Evolutionary conservation across 2,329 filamentous ascomycete species (phyloP), one percentile per base, ranked within the genome.

Genomic region (Fonsecaea monophora): DNA sequence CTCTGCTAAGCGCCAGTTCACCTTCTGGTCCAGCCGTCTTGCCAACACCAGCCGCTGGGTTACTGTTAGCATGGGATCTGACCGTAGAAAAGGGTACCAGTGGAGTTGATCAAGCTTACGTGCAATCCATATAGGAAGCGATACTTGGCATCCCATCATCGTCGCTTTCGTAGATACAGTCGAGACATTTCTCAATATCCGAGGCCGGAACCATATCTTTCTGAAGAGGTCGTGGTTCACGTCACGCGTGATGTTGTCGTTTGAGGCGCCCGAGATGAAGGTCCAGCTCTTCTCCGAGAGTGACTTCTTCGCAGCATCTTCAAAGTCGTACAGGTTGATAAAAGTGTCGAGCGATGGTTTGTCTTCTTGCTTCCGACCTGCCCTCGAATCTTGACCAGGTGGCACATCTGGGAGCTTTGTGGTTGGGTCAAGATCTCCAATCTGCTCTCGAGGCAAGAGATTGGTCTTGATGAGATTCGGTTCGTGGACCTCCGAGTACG

Each of bases 161-260:
- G 54, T 83, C 59, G 48, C 77, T 35, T 68, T 74, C 8, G 75
- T 78, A n/a, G 74, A 76, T 2, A 82, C 76, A 2, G 70, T 72
- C 15, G 71, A 70, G 4, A 84, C 79, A 62, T 82, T 75, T 3
- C 78, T 73, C 65, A 84, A 66, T 4, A 84, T 73, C 2, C 82
- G 75, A 2, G 82, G 82, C 15, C 82, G 77, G 65, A 83, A 81
- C 76, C 77, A 80, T 34, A 84, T 80, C 8, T 79, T 76, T 40
- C 77, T 74, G 58, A 80, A 81, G 69, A 78, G 55, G n/a, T 63
- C 55, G 10, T 62, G 53, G 48, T 71, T 72, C n/a, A 65, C 68
- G 30, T 66, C 60, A 18, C 62, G 60, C 4, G 71, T 64, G 7
- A 68, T 62, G 40, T 70, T 67, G 61, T 71, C 70, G 42, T 69